phyloP scores from a whole-genome alignment of 208 protist species.

The Leptomonas pyrrhocoris region DNA sequence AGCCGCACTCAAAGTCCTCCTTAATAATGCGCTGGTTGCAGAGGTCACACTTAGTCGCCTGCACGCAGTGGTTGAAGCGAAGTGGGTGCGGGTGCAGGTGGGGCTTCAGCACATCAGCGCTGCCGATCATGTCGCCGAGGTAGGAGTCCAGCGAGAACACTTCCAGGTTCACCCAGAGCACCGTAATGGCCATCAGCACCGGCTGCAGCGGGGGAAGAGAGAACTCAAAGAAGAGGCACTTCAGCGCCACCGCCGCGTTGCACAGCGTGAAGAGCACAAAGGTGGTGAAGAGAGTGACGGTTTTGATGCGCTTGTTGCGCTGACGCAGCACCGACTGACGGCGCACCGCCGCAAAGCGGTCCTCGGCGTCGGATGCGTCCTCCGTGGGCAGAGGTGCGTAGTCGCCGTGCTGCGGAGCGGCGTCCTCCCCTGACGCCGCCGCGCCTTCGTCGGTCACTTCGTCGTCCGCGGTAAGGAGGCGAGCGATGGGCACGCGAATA shows the following conservation, averaged over 20 bases:
- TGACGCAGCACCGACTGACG: constrained; percentile 28
- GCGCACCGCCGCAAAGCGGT: constrained; percentile 18
- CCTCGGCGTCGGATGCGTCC: neutral
- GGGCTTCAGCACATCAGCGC: constrained; percentile 34
- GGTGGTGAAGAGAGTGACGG: constrained; percentile 23
- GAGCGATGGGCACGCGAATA: constrained; percentile 5
- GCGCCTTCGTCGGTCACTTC: constrained; percentile 15
- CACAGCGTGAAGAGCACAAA: constrained; percentile 43
- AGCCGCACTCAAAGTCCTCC: constrained; percentile 46
- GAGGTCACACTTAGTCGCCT: constrained; percentile 48
- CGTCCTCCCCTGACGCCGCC: constrained; percentile 1
- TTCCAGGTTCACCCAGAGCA: constrained; percentile 54
- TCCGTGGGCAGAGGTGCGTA: constrained; percentile 14
- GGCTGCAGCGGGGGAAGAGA: constrained; percentile 29
- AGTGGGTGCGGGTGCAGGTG: constrained; percentile 50
- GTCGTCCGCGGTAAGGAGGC: constrained; percentile 14
- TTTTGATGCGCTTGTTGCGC: constrained; percentile 32
- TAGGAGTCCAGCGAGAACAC: constrained; percentile 43
- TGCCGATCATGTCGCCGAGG: constrained; percentile 24
- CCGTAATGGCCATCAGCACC: constrained; percentile 45
- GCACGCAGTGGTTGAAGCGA: constrained; percentile 43
- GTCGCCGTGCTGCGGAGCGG: constrained; percentile 9
- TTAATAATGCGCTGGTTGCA: constrained; percentile 57
- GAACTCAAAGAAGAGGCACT: constrained; percentile 54
- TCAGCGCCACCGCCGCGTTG: constrained; percentile 43